Conservation (phyloP, 495 filamentous ascomycete species). For the Penicillium nucicola region DNA sequence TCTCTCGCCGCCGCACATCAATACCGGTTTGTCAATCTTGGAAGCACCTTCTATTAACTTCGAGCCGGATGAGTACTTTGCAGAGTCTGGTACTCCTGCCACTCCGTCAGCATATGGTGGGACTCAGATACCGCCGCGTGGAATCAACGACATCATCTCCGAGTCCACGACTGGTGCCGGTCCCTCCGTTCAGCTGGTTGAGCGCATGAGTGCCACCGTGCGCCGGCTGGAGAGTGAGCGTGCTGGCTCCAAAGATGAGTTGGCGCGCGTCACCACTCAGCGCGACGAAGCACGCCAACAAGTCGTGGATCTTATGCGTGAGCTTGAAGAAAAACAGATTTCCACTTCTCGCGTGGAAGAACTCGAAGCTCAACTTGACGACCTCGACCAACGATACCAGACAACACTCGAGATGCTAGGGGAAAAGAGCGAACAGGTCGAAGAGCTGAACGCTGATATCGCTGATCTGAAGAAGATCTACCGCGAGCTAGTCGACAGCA, state of each 20-base stretch:
- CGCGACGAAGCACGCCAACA: slow-evolving; percentile 89
- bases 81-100: slow-evolving; percentile 51
- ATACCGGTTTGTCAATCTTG: slow-evolving; percentile 32
- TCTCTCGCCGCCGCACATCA: slow-evolving; percentile 32
- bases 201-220: slow-evolving; percentile 92
- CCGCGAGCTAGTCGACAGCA: slow-evolving; percentile 83
- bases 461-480: slow-evolving; percentile 93
- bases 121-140: slow-evolving; percentile 43
- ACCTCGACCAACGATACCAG: slow-evolving; percentile 68
- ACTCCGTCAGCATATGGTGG: slow-evolving; percentile 57
- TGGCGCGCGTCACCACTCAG: slow-evolving; percentile 72
- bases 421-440: slow-evolving; percentile 92
- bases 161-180: slow-evolving; percentile 86
- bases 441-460: slow-evolving; percentile 86
- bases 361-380: slow-evolving; percentile 62
- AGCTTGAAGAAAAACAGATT: slow-evolving; percentile 66
- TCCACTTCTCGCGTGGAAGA: slow-evolving; percentile 57
- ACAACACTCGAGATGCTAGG: slow-evolving; percentile 92
- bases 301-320: slow-evolving; percentile 82
- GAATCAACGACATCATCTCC: slow-evolving; percentile 83
- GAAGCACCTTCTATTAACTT: slow-evolving; percentile 56
- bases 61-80: slow-evolving; percentile 69
- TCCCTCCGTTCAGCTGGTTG: slow-evolving; percentile 91
- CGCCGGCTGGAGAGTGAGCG: slow-evolving; percentile 89
- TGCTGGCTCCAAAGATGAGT: slow-evolving; percentile 78